Percentiles rank a stretch among this genome's conserved stretches.
Evolutionary conservation across 106 monocot genomes (phyloP).

Genomic region (Phalaenopsis aphrodite): DNA sequence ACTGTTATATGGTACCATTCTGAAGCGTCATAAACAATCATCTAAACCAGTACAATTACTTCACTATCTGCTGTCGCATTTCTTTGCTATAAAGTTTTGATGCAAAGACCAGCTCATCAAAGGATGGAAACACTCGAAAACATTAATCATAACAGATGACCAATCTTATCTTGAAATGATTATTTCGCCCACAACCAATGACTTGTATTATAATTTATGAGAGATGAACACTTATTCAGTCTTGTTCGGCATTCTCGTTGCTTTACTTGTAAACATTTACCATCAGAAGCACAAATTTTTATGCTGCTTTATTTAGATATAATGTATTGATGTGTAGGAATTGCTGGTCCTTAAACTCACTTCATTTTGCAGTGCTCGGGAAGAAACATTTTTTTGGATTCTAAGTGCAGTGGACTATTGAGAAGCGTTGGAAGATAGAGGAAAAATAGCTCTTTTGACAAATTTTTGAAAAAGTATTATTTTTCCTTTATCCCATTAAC

Average conservation of each 20-base stretch:
- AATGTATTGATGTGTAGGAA: not conserved
- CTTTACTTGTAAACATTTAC: not conserved
- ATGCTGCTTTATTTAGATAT: not conserved
- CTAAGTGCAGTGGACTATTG: not conserved
- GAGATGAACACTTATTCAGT: too few species aligned
- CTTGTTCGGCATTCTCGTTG: not conserved
- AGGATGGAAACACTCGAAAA: not conserved
- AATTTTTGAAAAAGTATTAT: too few species aligned
- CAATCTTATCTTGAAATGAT: not conserved
- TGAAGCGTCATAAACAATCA: not conserved
- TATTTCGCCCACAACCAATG: not conserved
- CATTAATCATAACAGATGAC: not conserved
- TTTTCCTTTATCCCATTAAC: not conserved
- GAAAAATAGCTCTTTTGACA: too few species aligned
- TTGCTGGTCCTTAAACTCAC: not conserved
- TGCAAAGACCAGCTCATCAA: not conserved
- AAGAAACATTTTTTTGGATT: not conserved
- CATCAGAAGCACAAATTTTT: not conserved
- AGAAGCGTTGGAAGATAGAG: not conserved
- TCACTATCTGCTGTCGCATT: not conserved
- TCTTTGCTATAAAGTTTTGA: not conserved
- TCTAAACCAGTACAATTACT: not conserved
- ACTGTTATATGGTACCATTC: not conserved
- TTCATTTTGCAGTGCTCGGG: not conserved
- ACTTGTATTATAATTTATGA: not conserved